Evolutionary conservation across 2,329 filamentous ascomycete species (phyloP), one percentile per base, ranked within the genome.

Genomic region (Zymoseptoria passerinii): DNA sequence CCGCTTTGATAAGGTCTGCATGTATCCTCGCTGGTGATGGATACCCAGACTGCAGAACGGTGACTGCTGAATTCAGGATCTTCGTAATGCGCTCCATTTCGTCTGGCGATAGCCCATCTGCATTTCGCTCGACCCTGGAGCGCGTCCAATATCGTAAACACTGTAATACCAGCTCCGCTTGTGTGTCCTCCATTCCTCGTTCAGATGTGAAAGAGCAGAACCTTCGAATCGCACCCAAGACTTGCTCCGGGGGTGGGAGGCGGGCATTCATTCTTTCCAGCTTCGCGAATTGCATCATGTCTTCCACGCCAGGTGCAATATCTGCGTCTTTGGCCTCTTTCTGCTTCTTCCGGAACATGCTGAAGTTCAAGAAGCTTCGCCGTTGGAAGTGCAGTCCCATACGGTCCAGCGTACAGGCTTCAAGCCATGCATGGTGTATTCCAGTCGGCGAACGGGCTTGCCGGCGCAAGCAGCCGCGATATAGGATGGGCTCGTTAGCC

Each of bases 221-320:
- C 8, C 78, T 74, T 57, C 76, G 78, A 71, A 88, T 86, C 4
- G 88, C 89, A 40, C 81, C 76, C 0, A 83, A 73, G 2, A 96
- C 76, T 35, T 88, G 83, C n/a, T 78, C 71, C 2, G 78, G 75
- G 0, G 82, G 73, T 16, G 89, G 90, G 8, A 83, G 81, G 35
- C 90, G 82, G 40, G 85, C 77, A 54, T 82, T 80, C 57, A 88
- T 81, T 54, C 81, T 78, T 64, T 86, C 76, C 60, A 83, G 81
- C 64, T 83, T 82, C 55, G 82, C 77, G 71, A 90, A 81, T 59
- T 88, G 81, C 66, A 88, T 81, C 75, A 96, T 83, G 16, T 81
- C 81, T 63, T 84, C 83, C 67, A 91, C 82, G 55, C 90, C 91
- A 0, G 83, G 87, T 67, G 85, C 88, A 60, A 85, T 76, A 66